phyloP scores from a whole-genome alignment of 1,284 basidiomycete species.

The Kwoniella shivajii region DNA sequence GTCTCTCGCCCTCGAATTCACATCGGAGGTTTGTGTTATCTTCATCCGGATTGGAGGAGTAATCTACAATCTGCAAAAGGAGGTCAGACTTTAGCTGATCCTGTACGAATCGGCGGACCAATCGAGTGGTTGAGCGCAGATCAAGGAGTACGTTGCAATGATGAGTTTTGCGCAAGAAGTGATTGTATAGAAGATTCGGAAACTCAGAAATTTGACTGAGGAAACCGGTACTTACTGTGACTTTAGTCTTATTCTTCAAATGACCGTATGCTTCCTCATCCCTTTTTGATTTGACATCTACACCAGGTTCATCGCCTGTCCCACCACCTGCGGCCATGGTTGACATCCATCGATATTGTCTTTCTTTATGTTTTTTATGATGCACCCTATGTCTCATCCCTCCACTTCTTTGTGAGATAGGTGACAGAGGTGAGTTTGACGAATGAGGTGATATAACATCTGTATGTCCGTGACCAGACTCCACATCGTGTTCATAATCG shows the following conservation, averaged over 20 bases:
- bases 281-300: constrained; percentile 48
- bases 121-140: too few species aligned
- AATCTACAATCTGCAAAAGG: constrained; percentile 52
- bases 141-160: too few species aligned
- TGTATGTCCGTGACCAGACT: too few species aligned
- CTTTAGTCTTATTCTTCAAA: constrained; percentile 32
- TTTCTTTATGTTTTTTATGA: constrained; percentile 1
- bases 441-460: constrained; percentile 5
- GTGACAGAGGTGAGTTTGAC: constrained; percentile 4
- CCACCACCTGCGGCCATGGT: constrained; percentile 26
- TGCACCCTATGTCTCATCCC: constrained; percentile 4
- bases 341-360: constrained; percentile 39
- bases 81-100: too few species aligned
- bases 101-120: too few species aligned
- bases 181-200: not conserved
- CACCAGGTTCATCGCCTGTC: constrained; percentile 55
- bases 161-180: too few species aligned
- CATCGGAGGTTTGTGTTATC: constrained; percentile 44
- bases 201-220: not conserved
- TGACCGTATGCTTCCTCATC: constrained; percentile 49
- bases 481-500: constrained; percentile 3
- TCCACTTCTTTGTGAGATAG: not conserved
- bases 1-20: constrained; percentile 45
- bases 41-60: constrained; percentile 42
- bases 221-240: constrained; percentile 33